phyloP scores from a whole-genome alignment of 169 alveolate species.

The Babesia ovata region DNA sequence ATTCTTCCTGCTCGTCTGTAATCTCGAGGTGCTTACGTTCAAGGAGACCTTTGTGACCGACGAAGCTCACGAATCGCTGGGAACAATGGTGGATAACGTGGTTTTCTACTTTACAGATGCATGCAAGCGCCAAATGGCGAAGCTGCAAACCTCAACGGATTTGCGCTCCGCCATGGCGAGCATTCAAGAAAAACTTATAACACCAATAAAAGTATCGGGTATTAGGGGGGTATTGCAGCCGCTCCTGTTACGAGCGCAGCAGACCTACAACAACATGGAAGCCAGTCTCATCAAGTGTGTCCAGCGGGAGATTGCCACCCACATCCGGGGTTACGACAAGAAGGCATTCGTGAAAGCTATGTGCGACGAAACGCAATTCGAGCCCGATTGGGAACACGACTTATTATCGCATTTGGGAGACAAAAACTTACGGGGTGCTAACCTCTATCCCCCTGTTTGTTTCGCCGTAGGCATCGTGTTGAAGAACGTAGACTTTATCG shows the following conservation, averaged over 20 bases:
- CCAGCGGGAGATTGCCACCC: conserved; percentile 12
- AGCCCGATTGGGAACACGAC: conserved; percentile 32
- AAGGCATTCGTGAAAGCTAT: conserved; percentile 3
- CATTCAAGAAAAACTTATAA: conserved; percentile 12
- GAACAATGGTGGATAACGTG: conserved; percentile 44
- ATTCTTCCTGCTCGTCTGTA: conserved; percentile 25
- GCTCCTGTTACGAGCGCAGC: conserved; percentile 39
- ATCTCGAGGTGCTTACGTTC: conserved; percentile 48
- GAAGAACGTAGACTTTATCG: conserved; percentile 5
- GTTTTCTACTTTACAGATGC: conserved; percentile 43
- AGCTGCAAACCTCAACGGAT: conserved; percentile 7
- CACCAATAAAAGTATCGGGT: conserved; percentile 14
- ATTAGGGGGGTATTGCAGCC: conserved; percentile 28
- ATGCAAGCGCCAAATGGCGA: conserved; percentile 24
- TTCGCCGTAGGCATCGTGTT: conserved; percentile 24
- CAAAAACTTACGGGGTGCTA: not conserved
- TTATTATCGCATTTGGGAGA: not conserved
- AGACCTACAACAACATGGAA: conserved; percentile 31
- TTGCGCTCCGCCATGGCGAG: conserved; percentile 16
- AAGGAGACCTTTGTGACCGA: conserved; percentile 45
- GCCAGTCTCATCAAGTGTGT: conserved; percentile 3
- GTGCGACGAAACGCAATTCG: conserved; percentile 12
- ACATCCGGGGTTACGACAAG: conserved; percentile 19
- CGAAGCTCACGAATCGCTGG: conserved; percentile 34
- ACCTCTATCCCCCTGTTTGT: conserved; percentile 35